A percentile compares a stretch with the other conserved stretches of the same genome.
Evolutionary conservation across 2,329 filamentous ascomycete genomes (phyloP).

Genomic region (Cercospora sojina): DNA sequence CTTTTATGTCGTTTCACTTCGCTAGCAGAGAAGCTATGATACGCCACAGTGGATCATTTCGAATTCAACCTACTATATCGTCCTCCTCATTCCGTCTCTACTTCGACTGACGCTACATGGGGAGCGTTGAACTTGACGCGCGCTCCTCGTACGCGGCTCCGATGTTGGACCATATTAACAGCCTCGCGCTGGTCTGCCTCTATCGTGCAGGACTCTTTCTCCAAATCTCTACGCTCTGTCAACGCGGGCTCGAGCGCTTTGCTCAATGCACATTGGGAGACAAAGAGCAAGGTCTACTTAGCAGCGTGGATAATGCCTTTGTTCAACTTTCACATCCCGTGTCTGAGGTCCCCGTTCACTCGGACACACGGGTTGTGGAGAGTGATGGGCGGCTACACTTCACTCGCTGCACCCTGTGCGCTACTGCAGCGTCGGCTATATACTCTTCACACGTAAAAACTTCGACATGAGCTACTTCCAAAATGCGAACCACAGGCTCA

Average conservation of each 20-base stretch:
- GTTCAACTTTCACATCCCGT: neutral
- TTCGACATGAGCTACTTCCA: too few species aligned
- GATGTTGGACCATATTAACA: neutral
- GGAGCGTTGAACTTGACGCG: neutral
- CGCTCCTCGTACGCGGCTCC: neutral
- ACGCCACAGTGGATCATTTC: neutral
- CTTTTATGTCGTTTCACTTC: neutral
- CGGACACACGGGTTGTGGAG: neutral
- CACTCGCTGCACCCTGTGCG: neutral
- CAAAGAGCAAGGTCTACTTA: neutral
- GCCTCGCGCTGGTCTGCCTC: neutral
- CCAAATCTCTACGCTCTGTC: neutral
- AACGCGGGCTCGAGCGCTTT: neutral
- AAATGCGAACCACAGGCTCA: too few species aligned
- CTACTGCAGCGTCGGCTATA: neutral
- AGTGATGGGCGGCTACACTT: neutral
- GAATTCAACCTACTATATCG: neutral
- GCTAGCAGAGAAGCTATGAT: neutral
- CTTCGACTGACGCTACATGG: neutral
- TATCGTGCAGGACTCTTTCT: neutral
- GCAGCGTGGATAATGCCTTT: neutral
- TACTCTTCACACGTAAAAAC: neutral
- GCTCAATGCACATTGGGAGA: neutral
- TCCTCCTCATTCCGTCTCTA: neutral
- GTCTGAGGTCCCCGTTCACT: neutral